Evolutionary conservation across 1,284 basidiomycete species (phyloP).

Genomic region (Ustilago tritici): DNA sequence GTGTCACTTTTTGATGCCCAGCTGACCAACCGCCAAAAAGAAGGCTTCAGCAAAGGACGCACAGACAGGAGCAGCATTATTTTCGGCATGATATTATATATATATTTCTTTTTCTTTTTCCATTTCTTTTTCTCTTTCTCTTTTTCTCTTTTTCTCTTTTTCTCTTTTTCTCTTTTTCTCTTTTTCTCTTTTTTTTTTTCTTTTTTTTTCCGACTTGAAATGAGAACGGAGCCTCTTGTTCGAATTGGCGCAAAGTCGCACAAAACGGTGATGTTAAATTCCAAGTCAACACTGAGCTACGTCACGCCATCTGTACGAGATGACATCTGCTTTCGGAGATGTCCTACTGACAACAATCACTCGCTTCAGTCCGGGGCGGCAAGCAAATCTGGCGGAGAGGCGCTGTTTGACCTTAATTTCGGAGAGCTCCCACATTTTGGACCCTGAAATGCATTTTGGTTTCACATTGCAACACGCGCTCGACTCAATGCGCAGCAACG

Average conservation of each 20-base stretch:
- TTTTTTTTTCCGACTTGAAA: neutral
- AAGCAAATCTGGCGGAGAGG: no score
- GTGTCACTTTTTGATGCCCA: slow-evolving; percentile 5
- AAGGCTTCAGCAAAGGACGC: neutral
- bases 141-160: no score
- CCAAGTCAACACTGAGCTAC: neutral
- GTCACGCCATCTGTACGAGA: neutral
- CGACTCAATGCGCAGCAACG: slow-evolving; percentile 13
- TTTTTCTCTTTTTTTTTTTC: neutral
- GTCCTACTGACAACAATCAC: neutral
- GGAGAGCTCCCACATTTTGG: slow-evolving; percentile 2
- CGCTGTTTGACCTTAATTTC: no score
- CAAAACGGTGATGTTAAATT: neutral
- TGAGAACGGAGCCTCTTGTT: neutral
- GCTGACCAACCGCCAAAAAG: slow-evolving; percentile 13
- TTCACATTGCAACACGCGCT: neutral
- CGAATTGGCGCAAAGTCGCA: neutral
- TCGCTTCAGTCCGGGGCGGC: neutral
- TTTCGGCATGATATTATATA: slow-evolving; percentile 3
- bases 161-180: no score
- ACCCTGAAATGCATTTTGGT: slow-evolving; percentile 28
- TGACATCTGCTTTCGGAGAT: neutral
- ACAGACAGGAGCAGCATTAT: neutral
- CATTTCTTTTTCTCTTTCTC: neutral
- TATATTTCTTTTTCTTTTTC: no score